Evolutionary conservation across 1,139 yeast species (phyloP).

Genomic region (Pneumocystis sp.): DNA sequence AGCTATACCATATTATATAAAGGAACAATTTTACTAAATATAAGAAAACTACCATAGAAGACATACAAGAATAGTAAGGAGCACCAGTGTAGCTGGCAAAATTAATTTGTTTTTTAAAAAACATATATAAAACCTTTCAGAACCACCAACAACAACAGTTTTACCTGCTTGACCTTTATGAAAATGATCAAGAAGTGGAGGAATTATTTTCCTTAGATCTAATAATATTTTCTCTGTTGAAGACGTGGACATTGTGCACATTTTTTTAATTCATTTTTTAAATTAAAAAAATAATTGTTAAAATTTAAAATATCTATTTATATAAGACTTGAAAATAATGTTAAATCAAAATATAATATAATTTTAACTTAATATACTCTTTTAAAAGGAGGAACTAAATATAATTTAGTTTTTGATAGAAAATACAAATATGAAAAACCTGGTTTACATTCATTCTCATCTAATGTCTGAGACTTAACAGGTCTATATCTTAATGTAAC

Average conservation of each 20-base stretch:
- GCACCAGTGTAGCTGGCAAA: constrained; percentile 65
- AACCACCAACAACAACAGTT: constrained; percentile 79
- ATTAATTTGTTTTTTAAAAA: constrained; percentile 18
- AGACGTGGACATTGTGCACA: neutral
- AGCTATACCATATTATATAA: constrained; percentile 62
- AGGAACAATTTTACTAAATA: neutral
- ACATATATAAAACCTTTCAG: constrained; percentile 43
- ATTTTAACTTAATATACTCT: constrained; percentile 10
- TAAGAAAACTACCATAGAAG: constrained; percentile 6
- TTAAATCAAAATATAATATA: neutral
- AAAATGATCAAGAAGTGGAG: constrained; percentile 57
- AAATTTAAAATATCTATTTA: neutral
- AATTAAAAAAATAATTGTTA: neutral
- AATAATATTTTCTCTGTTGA: neutral
- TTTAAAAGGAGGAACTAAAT: constrained; percentile 16
- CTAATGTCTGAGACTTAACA: constrained; percentile 72
- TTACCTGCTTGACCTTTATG: constrained; percentile 93
- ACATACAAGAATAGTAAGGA: constrained; percentile 53
- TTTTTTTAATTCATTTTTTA: too few relatives aligned
- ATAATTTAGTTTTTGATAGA: constrained; percentile 91
- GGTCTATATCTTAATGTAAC: constrained; percentile 73
- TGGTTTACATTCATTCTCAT: constrained; percentile 81
- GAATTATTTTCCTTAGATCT: constrained; percentile 36
- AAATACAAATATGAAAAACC: constrained; percentile 26
- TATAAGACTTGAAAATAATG: neutral